Base-by-base conservation (phyloP, 768 basidiomycete genomes). In the Rhodotorula babjevae region DNA sequence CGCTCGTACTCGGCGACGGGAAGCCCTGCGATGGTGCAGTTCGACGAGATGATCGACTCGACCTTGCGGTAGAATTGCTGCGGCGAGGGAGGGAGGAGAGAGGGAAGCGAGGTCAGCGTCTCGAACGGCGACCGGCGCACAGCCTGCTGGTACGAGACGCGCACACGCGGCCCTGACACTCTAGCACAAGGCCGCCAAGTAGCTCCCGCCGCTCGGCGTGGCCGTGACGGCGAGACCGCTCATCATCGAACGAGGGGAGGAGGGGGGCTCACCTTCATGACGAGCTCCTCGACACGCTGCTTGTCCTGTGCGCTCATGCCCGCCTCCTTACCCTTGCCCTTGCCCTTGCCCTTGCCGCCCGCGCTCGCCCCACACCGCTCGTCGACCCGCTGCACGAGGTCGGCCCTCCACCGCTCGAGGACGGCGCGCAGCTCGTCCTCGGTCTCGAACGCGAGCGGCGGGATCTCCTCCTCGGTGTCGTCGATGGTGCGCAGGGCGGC, bases 61-160 rank as follows among this genome's bases (percentile, higher is more conserved):
- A 68, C 27, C 33, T 56, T 61, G 60, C 36, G 11, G 60, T 61
- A 68, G 44, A 68, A 68, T 31, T 68, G 40, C 60, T 61, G 67
- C 7, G 31, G 8, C 29, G 8, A 27, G 53, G 1, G n/a, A 21
- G 15, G 15, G 5, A 33, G 14, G 44, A n/a, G 53, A 2, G n/a
- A 21, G 15, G 15, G 5, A 31, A 5, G 19, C 15, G 33, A 1
- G 29, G 53, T 65, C n/a, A 49, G 56, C 36, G 36, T n/a, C 36
- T 36, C 36, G 36, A 36, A 9, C 36, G 36, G 36, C 36, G 9
- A 36, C 36, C 5, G 9, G 5, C 36, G 5, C 9, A 9, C 36
- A 4, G 36, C 36, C 5, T 9, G 36, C 4, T 36, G 36, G 36
- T 4, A 9, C 36, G 36, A 4, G 9, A 36, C 36, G 36, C 36